Base-by-base conservation (phyloP, 1,139 yeast species). In the Debaryomycetaceae sp. region DNA sequence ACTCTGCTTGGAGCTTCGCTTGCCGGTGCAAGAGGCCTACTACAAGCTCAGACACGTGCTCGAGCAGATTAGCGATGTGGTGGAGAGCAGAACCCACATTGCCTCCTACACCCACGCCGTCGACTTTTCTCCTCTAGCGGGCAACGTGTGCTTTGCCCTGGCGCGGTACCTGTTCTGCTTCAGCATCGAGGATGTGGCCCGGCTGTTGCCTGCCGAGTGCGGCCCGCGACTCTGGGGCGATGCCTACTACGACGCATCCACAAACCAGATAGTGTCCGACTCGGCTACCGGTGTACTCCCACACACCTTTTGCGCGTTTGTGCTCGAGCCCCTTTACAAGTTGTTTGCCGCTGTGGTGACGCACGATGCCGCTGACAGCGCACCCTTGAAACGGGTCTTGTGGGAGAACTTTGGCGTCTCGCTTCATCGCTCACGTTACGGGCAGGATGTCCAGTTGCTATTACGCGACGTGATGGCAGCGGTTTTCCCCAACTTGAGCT, bases 301-400 rank as follows among this genome's bases (percentile, higher is more conserved):
- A 15, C 57, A 86, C 34, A 58, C 89, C 0, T 89, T 89, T 51
- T 71, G 76, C 10, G 69, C 72, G 36, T 83, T 88, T 42, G 65
- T 91, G 7, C 58, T 88, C 12, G 78, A 75, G 13, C 98, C 98
- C 0, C 46, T 93, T 5, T 91, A 89, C 58, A 89, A 91, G 49
- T 51, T 89, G 4, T 61, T 80, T 29, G 67, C 86, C 0, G 70
- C 75, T 25, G 61, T 84, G 0, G 45, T 91, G 8, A 74, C 88
- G 0, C 60, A 73, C 22, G 75, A 75, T 18, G 56, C 71, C 1
- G 53, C 57, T 2, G 65, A 63, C 0, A 49, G 76, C 12, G 13
- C 11, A 6, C 50, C 58, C 7, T 43, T 67, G 15, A 30, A 58
- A 5, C 42, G 43, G 3, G 49, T 74, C 16, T 55, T 85, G 19